phyloP scores from a whole-genome alignment of 31 red algal genomes.

The Asparagopsis taxiformis region DNA sequence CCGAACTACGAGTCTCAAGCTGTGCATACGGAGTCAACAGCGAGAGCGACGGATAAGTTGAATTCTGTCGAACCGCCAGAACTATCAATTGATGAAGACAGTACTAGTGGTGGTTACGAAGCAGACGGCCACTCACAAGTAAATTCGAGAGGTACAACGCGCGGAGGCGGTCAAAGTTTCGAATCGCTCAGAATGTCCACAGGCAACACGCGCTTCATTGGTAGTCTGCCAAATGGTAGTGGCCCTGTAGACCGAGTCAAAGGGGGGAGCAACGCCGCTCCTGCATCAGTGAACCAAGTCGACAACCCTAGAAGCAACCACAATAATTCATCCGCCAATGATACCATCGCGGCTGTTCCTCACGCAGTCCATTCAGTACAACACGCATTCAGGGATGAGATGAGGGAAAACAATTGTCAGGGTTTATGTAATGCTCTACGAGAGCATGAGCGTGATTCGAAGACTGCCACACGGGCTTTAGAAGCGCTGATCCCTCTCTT shows the following conservation, averaged over 20 bases:
- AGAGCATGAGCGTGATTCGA: conserved; percentile 26
- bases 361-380: conserved; percentile 1
- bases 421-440: conserved; percentile 23
- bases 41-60: neutral
- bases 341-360: neutral
- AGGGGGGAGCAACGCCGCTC: neutral
- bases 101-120: conserved; percentile 5
- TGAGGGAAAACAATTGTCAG: conserved; percentile 22
- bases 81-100: neutral
- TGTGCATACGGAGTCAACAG: neutral
- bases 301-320: neutral
- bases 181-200: neutral
- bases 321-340: neutral
- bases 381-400: conserved; percentile 28
- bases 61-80: neutral
- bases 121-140: conserved; percentile 1
- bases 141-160: conserved; percentile 1
- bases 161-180: neutral
- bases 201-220: neutral
- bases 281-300: neutral
- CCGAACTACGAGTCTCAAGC: neutral
- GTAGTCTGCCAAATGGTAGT: neutral
- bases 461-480: conserved; percentile 15
- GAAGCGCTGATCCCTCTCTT: conserved; percentile 45
- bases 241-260: neutral